These are phyloP conservation scores for Platismatia glauca DNA, from an alignment of 495 filamentous ascomycete genomes.

Conservation along the genomic window DNA sequence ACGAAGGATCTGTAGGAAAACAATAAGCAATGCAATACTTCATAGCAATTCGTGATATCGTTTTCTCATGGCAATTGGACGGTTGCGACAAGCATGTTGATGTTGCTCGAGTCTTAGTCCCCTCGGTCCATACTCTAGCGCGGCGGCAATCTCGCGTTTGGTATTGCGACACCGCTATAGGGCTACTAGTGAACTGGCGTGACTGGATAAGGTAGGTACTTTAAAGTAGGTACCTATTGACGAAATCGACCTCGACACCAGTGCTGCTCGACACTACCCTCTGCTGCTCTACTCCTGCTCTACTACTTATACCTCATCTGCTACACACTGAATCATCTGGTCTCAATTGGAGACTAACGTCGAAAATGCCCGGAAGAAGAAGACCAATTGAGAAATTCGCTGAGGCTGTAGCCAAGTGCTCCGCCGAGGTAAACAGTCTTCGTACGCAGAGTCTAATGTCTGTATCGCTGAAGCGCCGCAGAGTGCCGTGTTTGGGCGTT, in stretches of 20 bases:
- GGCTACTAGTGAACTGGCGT: not conserved
- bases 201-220: too few relatives aligned
- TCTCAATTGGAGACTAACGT: not conserved
- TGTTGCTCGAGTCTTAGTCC: not conserved
- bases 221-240: too few relatives aligned
- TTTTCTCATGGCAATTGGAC: not conserved
- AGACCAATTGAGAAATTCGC: constrained; percentile 88
- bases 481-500: constrained; percentile 85
- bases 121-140: too few relatives aligned
- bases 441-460: not conserved
- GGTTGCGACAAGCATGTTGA: constrained; percentile 2
- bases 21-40: not conserved
- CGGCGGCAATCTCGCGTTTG: constrained; percentile 11
- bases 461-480: constrained; percentile 28
- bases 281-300: too few relatives aligned
- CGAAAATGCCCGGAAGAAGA: constrained; percentile 32
- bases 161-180: not conserved
- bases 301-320: too few relatives aligned
- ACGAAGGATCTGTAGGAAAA: not conserved
- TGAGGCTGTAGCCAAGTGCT: constrained; percentile 71
- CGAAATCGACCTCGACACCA: not conserved
- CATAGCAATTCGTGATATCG: constrained; percentile 13
- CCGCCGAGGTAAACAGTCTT: constrained; percentile 55
- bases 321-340: not conserved
- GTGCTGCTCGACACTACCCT: too few relatives aligned